phyloP scores from a whole-genome alignment of 106 monocot genomes.

The Hemerocallis citrina region DNA sequence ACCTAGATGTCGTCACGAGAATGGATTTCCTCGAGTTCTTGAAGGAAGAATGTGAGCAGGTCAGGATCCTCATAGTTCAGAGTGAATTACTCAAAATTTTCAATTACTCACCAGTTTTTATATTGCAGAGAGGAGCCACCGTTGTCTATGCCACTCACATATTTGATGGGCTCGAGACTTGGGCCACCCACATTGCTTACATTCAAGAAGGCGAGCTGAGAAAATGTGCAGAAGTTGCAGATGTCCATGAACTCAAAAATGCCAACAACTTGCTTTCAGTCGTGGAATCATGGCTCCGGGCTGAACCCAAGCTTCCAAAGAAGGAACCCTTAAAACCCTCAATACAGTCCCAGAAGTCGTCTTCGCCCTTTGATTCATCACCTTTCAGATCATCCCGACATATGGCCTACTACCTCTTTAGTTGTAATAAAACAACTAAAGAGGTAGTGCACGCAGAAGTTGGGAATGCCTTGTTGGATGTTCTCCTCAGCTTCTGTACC shows the following conservation, averaged over 20 bases:
- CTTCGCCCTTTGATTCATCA: conserved; percentile 66
- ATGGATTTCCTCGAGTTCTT: conserved; percentile 98
- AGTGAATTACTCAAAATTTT: neutral
- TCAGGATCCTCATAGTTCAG: conserved; percentile 7
- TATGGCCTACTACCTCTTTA: conserved; percentile 96
- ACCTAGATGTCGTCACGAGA: conserved; percentile 93
- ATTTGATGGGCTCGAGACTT: conserved; percentile 89
- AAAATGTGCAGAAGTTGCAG: conserved; percentile 40
- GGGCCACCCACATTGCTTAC: conserved; percentile 87
- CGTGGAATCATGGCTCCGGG: conserved; percentile 85
- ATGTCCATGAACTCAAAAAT: conserved; percentile 52
- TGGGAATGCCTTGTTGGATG: no score
- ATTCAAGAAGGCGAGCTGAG: conserved; percentile 86
- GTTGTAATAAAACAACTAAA: no score
- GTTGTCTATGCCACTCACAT: conserved; percentile 98
- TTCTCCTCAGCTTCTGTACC: no score
- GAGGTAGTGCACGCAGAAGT: no score
- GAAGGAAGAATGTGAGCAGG: conserved; percentile 92
- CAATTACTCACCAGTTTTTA: neutral
- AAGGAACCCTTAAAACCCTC: conserved; percentile 12
- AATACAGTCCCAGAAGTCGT: neutral
- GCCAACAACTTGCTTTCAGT: conserved; percentile 79
- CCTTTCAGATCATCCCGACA: conserved; percentile 86
- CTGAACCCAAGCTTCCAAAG: conserved; percentile 54
- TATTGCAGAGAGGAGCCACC: conserved; percentile 81